Base-by-base conservation (phyloP, 1,139 yeast genomes). In the Meyerozyma sp. region DNA sequence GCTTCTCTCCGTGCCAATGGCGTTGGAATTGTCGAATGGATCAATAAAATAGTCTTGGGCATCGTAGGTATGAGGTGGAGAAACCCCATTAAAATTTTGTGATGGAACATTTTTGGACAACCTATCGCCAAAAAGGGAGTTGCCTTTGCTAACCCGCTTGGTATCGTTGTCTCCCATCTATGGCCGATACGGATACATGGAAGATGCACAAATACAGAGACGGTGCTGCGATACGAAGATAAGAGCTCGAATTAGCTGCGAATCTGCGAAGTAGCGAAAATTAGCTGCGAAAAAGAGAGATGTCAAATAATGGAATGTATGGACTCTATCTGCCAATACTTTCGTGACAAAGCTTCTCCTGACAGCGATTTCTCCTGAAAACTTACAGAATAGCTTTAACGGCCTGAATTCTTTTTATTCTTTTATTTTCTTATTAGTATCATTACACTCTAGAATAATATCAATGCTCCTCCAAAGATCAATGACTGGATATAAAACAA, bases 391-490 rank as follows among this genome's bases (percentile, higher is more conserved):
- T 3, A 3, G 18, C 3, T 16, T 16, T 16, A 16, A 2, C 2
- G 18, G 2, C 18, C 18, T 16, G 18, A 16, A 16, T 3, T 21
- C 23, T 21, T 21, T 21, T 21, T 8, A 21, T 21, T 21, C 23
- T 21, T 21, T 21, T 21, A 21, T 4, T 21, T 16, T 16, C 3
- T 16, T 16, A 16, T 26, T 26, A 10, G 28, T 26, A 10, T 4
- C 29, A 21, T 21, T 28, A 28, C 20, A 16, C 5, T 14, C 40
- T 44, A 49, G 37, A 48, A 43, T 32, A 48, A 39, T 40, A 53
- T 39, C 44, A 58, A 51, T 26, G 52, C 55, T 25, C 62, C 62
- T 30, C 62, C 62, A 46, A 59, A 51, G 7, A 56, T 39, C 20
- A 55, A 43, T 8, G 62, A 44, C 42, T 57, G 62, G 26, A 53